A percentile compares a stretch with the other conserved stretches of the same genome.
Evolutionary conservation across 2,329 filamentous ascomycete genomes (phyloP).

Genomic region (Sporothrix globosa): DNA sequence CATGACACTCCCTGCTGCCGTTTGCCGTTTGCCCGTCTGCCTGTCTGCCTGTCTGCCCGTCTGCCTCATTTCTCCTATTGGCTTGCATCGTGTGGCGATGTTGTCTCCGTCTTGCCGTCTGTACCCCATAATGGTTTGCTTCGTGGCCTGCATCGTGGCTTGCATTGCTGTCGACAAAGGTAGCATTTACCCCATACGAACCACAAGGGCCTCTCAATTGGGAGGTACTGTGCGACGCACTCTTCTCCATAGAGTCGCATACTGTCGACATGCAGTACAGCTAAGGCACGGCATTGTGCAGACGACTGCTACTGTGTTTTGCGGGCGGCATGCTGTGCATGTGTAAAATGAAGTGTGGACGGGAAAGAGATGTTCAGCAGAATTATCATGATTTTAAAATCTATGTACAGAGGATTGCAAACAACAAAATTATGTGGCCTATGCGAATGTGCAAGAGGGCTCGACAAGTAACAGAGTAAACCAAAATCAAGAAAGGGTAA

Average conservation of each 20-base stretch:
- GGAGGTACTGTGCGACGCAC: not conserved
- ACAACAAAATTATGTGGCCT: not conserved
- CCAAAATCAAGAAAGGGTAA: not conserved
- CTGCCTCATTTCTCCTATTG: not conserved
- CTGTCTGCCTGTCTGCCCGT: no score
- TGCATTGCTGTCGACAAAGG: not conserved
- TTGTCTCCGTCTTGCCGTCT: not conserved
- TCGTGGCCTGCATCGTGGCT: not conserved
- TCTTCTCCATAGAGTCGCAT: not conserved
- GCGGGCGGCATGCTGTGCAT: constrained; percentile 9
- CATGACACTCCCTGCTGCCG: not conserved
- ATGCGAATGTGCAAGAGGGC: not conserved
- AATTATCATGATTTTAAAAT: not conserved
- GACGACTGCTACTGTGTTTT: not conserved
- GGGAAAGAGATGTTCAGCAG: not conserved
- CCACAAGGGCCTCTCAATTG: not conserved
- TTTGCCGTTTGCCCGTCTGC: not conserved
- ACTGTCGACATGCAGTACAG: not conserved
- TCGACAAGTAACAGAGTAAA: not conserved
- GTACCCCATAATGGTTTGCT: not conserved
- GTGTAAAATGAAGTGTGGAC: not conserved
- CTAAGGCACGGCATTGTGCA: constrained; percentile 23
- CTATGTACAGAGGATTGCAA: not conserved
- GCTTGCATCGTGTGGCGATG: not conserved
- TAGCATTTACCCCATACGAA: not conserved